Evolutionary conservation across 2,329 filamentous ascomycete species (phyloP).

Genomic region (Hysterium pulicare): DNA sequence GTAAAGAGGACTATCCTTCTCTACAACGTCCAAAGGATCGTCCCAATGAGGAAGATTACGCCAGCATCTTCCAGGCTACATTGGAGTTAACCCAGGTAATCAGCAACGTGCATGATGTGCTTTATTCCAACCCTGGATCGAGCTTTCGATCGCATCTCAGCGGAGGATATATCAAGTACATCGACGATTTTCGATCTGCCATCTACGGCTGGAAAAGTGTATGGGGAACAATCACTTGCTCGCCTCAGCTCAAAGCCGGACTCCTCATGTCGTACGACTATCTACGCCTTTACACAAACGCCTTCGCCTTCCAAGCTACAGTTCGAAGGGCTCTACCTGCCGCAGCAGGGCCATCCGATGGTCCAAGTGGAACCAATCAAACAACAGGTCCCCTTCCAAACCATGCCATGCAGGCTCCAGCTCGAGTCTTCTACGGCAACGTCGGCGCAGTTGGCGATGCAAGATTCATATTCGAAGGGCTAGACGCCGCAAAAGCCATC

Average conservation of each 20-base stretch:
- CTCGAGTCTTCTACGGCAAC: constrained; percentile 48
- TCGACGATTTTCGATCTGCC: constrained; percentile 68
- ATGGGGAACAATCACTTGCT: constrained; percentile 66
- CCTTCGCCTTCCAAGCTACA: constrained; percentile 72
- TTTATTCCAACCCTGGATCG: constrained; percentile 68
- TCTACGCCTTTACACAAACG: constrained; percentile 68
- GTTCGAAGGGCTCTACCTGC: constrained; percentile 46
- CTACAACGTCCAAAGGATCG: constrained; percentile 55
- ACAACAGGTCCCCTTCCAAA: constrained; percentile 3
- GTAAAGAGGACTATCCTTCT: constrained; percentile 65
- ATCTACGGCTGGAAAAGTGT: constrained; percentile 68
- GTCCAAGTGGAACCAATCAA: constrained; percentile 1
- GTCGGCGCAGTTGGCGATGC: constrained; percentile 49
- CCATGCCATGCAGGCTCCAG: constrained; percentile 34
- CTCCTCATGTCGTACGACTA: constrained; percentile 71
- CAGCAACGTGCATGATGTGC: constrained; percentile 69
- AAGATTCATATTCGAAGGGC: constrained; percentile 49
- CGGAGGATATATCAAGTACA: constrained; percentile 71
- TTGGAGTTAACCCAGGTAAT: constrained; percentile 70
- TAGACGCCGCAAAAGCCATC: constrained; percentile 49
- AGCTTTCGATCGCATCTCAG: constrained; percentile 67
- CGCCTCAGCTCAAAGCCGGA: constrained; percentile 63
- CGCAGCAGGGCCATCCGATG: constrained; percentile 10
- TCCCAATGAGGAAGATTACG: constrained; percentile 64
- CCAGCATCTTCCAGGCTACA: constrained; percentile 67